A percentile compares a stretch with the other conserved stretches of the same genome.
Conservation (phyloP, 2,329 filamentous ascomycete genomes). For the Phyllosticta citriasiana region DNA sequence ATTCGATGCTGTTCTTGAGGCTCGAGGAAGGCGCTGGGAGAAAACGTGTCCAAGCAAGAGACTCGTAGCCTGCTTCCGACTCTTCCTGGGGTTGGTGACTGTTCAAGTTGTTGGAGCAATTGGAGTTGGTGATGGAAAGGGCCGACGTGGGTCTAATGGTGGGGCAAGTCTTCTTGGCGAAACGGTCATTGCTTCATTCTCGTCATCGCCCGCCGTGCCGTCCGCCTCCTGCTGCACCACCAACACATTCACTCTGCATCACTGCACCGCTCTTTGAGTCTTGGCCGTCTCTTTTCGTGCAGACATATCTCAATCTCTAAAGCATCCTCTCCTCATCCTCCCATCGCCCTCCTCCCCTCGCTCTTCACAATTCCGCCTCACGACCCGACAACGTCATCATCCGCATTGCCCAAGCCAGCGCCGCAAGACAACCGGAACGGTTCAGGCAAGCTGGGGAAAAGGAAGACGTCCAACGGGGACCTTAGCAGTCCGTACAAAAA, state of each 20-base stretch:
- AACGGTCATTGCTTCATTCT: conserved; percentile 8
- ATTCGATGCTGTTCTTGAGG: too few relatives aligned
- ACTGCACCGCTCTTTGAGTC: neutral
- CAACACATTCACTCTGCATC: neutral
- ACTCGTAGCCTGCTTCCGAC: too few relatives aligned
- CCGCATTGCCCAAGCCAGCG: conserved; percentile 8
- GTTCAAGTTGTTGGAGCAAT: neutral
- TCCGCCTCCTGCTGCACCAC: neutral
- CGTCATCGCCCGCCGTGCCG: conserved; percentile 1
- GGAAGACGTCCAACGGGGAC: conserved; percentile 29
- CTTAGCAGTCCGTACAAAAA: conserved; percentile 30
- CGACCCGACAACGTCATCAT: conserved; percentile 9
- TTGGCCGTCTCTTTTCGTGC: neutral
- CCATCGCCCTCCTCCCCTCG: neutral
- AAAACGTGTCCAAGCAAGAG: too few relatives aligned
- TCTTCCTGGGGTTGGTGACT: neutral
- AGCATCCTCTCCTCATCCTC: neutral
- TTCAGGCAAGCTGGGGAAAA: conserved; percentile 32
- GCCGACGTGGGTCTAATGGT: neutral
- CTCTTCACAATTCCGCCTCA: conserved; percentile 9
- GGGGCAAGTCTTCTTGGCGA: neutral
- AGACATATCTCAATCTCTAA: neutral
- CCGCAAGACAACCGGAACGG: conserved; percentile 7
- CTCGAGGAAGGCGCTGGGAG: too few relatives aligned
- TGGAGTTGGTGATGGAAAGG: neutral